Percentiles rank a stretch among this genome's conserved stretches.
phyloP scores from a whole-genome alignment of 345 rosid genomes.

The Heritiera fomes region DNA sequence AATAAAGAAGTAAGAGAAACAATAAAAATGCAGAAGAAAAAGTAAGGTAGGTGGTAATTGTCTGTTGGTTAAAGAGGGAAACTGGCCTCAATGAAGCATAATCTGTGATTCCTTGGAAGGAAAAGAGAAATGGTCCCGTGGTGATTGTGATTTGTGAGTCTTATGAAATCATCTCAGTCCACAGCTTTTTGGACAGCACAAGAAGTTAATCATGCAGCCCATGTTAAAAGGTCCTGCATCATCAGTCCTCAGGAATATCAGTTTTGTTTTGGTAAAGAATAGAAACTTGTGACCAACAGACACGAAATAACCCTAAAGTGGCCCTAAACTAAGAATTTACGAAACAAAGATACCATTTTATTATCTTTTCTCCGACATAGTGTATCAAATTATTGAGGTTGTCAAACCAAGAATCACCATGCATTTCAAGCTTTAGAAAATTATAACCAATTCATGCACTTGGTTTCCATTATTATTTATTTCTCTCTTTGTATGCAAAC shows the following conservation, averaged over 20 bases:
- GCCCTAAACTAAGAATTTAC: no score
- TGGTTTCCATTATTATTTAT: no score
- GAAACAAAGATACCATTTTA: no score
- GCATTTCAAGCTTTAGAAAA: no score
- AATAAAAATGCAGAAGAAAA: neutral
- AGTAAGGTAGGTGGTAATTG: neutral
- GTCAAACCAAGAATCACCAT: no score
- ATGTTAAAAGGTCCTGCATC: constrained; percentile 16
- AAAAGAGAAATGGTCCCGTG: constrained; percentile 25
- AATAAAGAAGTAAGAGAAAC: no score
- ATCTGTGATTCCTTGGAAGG: constrained; percentile 24
- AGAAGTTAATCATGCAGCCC: constrained; percentile 24
- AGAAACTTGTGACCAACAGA: neutral
- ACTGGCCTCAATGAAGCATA: constrained; percentile 7
- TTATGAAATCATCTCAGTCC: neutral
- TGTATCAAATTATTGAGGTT: no score
- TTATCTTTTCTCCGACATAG: no score
- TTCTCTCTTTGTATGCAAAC: no score
- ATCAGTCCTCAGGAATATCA: neutral
- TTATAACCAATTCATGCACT: no score
- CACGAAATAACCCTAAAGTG: neutral
- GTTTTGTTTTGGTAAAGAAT: constrained; percentile 11
- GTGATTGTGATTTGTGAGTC: neutral
- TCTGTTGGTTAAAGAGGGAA: constrained; percentile 9
- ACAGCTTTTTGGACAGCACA: constrained; percentile 16